A percentile compares a stretch with the other conserved stretches of the same genome.
phyloP scores from a whole-genome alignment of 225 moss, liverwort and hornwort genomes.

The Bryoerythrophyllum caledonicum region DNA sequence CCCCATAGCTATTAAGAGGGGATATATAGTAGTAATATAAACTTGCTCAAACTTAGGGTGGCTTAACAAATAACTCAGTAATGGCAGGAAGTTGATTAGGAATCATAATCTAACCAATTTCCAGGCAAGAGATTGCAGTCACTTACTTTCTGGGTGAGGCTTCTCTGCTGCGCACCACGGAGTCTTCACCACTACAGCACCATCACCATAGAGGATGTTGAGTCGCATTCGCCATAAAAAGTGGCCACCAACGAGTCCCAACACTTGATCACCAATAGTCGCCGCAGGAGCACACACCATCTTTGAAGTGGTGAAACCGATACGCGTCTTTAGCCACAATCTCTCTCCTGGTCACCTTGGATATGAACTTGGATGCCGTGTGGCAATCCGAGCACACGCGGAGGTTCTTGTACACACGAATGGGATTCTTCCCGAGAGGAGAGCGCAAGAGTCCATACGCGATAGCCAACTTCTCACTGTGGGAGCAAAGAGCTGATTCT shows the following conservation, averaged over 20 bases:
- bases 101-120: too few relatives aligned
- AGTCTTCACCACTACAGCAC: not conserved
- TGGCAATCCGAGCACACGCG: slow-evolving; percentile 31
- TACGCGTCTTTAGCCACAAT: slow-evolving; percentile 31
- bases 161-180: slow-evolving; percentile 10
- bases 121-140: too few relatives aligned
- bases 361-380: slow-evolving; percentile 26
- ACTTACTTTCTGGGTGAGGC: not conserved
- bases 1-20: too few relatives aligned
- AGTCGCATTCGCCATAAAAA: slow-evolving; percentile 21
- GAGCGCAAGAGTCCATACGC: slow-evolving; percentile 20
- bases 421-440: slow-evolving; percentile 13
- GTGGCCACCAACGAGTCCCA: not conserved
- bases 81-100: too few relatives aligned
- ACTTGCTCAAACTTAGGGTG: too few relatives aligned
- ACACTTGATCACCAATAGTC: slow-evolving; percentile 18
- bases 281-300: slow-evolving; percentile 30
- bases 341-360: slow-evolving; percentile 23
- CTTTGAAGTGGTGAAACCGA: slow-evolving; percentile 34
- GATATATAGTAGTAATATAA: too few relatives aligned
- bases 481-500: slow-evolving; percentile 27
- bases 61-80: too few relatives aligned
- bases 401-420: slow-evolving; percentile 28
- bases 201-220: not conserved
- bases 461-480: slow-evolving; percentile 31